phyloP scores from a whole-genome alignment of 73 alveolate species.

The Stentor coeruleus region DNA sequence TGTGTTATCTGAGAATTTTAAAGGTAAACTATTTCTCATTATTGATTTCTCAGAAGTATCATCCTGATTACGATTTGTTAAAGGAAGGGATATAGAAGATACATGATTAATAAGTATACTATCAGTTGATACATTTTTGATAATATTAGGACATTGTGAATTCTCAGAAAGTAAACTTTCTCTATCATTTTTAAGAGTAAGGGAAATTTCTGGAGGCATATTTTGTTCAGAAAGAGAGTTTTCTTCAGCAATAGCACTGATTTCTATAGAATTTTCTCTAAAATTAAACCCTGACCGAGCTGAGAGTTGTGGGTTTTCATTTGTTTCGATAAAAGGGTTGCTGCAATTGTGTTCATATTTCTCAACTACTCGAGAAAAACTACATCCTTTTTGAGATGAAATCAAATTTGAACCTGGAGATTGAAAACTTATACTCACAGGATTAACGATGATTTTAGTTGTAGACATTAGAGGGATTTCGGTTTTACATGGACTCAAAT shows the following conservation, averaged over 20 bases:
- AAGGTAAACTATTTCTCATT: not conserved
- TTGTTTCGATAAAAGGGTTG: not conserved
- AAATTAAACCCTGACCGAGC: not conserved
- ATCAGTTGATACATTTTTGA: too few relatives aligned
- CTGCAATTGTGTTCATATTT: not conserved
- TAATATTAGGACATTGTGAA: too few relatives aligned
- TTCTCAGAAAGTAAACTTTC: not conserved
- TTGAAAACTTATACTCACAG: not conserved
- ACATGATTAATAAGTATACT: too few relatives aligned
- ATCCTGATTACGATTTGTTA: too few relatives aligned
- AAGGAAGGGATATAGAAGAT: not conserved
- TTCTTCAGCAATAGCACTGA: not conserved
- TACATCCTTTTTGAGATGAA: not conserved
- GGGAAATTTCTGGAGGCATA: not conserved
- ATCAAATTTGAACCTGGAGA: not conserved
- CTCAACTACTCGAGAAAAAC: not conserved
- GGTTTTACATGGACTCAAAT: not conserved
- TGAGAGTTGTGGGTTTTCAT: too few relatives aligned
- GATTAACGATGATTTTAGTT: too few relatives aligned
- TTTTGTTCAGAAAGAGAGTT: not conserved
- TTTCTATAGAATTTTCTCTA: not conserved
- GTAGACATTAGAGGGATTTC: not conserved
- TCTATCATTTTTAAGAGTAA: not conserved
- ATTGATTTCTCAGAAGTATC: too few relatives aligned
- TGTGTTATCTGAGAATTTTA: not conserved